A percentile compares a stretch with the other conserved stretches of the same genome.
Conservation (phyloP, 768 basidiomycete species). For the Trametes cingulata region DNA sequence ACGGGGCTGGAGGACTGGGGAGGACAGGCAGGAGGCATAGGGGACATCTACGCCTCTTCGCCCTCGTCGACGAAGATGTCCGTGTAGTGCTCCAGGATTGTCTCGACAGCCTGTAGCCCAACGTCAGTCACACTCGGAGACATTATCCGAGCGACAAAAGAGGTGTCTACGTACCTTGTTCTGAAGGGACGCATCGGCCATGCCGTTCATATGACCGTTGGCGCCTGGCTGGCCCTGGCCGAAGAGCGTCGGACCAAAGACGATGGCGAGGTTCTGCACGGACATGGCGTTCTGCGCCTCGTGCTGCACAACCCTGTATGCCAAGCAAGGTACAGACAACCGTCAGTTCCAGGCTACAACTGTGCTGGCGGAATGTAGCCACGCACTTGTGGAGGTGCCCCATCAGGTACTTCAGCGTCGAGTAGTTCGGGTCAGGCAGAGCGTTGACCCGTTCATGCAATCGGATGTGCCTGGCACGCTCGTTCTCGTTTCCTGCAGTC, state of each 20-base stretch:
- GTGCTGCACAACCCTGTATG: conserved; percentile 66
- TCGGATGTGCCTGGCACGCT: conserved; percentile 91
- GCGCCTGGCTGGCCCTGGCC: conserved; percentile 57
- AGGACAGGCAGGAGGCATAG: conserved; percentile 24
- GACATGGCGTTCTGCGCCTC: conserved; percentile 89
- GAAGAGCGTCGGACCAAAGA: conserved; percentile 97
- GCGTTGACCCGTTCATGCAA: conserved; percentile 98
- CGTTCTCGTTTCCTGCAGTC: conserved; percentile 81
- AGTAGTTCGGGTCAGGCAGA: conserved; percentile 97
- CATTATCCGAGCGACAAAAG: too few species aligned
- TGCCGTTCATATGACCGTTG: conserved; percentile 47
- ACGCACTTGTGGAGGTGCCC: conserved; percentile 88
- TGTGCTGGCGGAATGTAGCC: too few species aligned
- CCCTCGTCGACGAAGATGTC: conserved; percentile 96
- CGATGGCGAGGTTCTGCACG: conserved; percentile 89
- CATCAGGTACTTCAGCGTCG: conserved; percentile 93
- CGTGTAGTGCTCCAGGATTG: conserved; percentile 89
- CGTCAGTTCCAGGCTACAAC: background rate
- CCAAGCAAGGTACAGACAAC: background rate
- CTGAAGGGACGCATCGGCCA: conserved; percentile 71
- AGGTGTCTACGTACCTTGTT: conserved; percentile 63
- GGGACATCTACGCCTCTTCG: conserved; percentile 38
- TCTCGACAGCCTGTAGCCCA: conserved; percentile 79
- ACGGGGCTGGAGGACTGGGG: conserved; percentile 19
- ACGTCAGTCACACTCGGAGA: background rate